Evolutionary conservation across 768 basidiomycete genomes (phyloP), one percentile per base, ranked within the genome.

Genomic region (Trametes coccinea): DNA sequence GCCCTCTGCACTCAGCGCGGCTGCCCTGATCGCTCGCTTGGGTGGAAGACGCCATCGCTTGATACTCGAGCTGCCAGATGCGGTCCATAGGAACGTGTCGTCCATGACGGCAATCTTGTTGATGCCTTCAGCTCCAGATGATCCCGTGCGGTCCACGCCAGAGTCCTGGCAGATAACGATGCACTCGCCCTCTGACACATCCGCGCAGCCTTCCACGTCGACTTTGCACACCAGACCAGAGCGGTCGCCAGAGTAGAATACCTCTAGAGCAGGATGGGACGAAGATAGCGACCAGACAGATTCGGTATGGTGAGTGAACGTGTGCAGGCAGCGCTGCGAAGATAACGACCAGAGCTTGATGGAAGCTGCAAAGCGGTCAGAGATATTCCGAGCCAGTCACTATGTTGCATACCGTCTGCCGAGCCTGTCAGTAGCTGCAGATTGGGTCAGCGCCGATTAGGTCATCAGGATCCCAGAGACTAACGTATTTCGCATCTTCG

Each of bases 221-320:
- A 95, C 88, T 65, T 87, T 87, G 72, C 92, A 93, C 6, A 98
- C 86, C 60, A 88, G 78, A n/a, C 96, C 97, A 3, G 90, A 85
- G 31, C 91, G 84, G 68, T 98, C 96, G 9, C 96, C 97, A 0
- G 95, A 97, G 75, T 96, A 98, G 77, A 99, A 99, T 2, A 86
- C 80, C 71, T 85, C 86, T 53, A 99, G 80, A 7, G 89, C 86
- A 0, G 95, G 92, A 71, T 98, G 95, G 0, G 85, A 81, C 8
- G 95, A 96, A 70, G 85, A 86, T 6, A 99, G 79, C 0, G 95
- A 88, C 96, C 97, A 98, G 48, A 98, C 94, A 13, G 90, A 91
- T 62, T 95, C 93, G 13, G 91, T 87, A 72, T 98, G 96, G 70
- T 98, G 89, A 0, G 92, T 92, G 77, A 98, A 99, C 2, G 96